phyloP scores from a whole-genome alignment of 805 yeast genomes.

The Phaffomyces opuntiae region DNA sequence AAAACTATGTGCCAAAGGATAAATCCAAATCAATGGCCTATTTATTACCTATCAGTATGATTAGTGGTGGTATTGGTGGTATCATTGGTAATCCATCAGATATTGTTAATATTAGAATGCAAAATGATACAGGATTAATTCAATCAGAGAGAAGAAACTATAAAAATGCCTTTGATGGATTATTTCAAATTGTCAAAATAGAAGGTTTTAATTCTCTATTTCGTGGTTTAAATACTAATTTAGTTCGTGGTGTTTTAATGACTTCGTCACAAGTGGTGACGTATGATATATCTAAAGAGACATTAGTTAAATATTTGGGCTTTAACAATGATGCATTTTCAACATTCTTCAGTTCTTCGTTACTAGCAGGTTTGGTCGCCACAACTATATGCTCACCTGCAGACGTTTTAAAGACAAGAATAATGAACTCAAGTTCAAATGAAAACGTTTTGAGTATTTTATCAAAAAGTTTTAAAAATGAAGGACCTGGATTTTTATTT shows the following conservation, averaged over 20 bases:
- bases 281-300: conserved; percentile 64
- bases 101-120: conserved; percentile 85
- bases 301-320: conserved; percentile 41
- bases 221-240: conserved; percentile 72
- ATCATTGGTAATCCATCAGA: conserved; percentile 85
- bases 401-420: conserved; percentile 82
- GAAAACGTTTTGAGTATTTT: conserved; percentile 46
- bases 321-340: conserved; percentile 54
- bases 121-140: conserved; percentile 72
- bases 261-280: conserved; percentile 89
- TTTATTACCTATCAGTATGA: conserved; percentile 71
- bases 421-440: conserved; percentile 52
- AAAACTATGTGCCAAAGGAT: conserved; percentile 35
- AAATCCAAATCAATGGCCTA: conserved; percentile 48
- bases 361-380: conserved; percentile 81
- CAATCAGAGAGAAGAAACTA: conserved; percentile 62
- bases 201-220: conserved; percentile 58
- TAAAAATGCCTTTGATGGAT: conserved; percentile 72
- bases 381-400: conserved; percentile 92
- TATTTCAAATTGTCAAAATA: conserved; percentile 46
- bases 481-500: conserved; percentile 77
- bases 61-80: conserved; percentile 83
- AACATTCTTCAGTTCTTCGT: conserved; percentile 74
- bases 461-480: conserved; percentile 47
- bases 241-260: conserved; percentile 78